Base-by-base conservation (phyloP, 805 yeast species). In the Candida boidinii region DNA sequence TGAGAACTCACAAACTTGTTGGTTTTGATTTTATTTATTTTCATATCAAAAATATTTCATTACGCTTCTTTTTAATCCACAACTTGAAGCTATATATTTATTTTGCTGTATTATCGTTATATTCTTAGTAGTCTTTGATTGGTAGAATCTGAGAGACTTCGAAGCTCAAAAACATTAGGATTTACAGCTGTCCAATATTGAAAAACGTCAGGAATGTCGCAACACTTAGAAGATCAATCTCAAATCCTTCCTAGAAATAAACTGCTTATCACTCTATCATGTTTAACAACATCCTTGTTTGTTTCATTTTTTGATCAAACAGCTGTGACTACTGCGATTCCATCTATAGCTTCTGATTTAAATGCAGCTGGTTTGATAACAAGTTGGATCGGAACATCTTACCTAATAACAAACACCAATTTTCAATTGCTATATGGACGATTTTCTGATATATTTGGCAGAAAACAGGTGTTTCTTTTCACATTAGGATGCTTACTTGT, bases 331-430 rank as follows among this genome's bases (percentile, higher is more conserved):
- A 64, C 69, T 4, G 72, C 70, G 1, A 55, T 70, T n/a, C 62
- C 77, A 2, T 42, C 45, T 6, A 71, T 72, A 28, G 71, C 69
- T 7, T 41, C 57, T 15, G 72, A 66, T 26, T 51, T 72, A 30
- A 38, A 65, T 23, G 67, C 73, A 8, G 56, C 60, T 26, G 54
- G 53, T 14, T 56, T 72, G 5, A 70, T 72, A 29, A 61, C 68
- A 32, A 70, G 78, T 30, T 43, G 79, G 76, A 70, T 39, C 1
- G 76, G 75, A n/a, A 65, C 78, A 1, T 64, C 75, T 13, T 57
- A 67, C 15, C 52, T 70, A 16, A 60, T 73, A 33, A 68, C 75
- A 6, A 65, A 68, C 35, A 61, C 73, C 38, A 63, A 65, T n/a
- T 68, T 71, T 40, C 77, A 73, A 41, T 67, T 70, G 3, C 47